Conservation (phyloP, 768 basidiomycete genomes). For the Terana coerulea region DNA sequence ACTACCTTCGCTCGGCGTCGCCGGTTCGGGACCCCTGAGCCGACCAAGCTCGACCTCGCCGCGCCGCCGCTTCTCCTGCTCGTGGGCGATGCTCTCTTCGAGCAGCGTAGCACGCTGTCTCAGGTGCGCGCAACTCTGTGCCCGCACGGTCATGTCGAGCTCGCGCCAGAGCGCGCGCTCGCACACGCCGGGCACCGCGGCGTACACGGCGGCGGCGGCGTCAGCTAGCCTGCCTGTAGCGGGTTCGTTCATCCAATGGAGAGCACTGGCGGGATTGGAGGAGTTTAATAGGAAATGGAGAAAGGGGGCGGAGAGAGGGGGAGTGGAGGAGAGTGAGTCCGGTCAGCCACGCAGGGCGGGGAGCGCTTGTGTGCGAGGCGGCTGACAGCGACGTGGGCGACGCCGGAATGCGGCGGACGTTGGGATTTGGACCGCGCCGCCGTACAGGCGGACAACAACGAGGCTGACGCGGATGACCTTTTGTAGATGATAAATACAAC, state of each 20-base stretch:
- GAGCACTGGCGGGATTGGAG: neutral
- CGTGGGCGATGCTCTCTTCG: conserved; percentile 12
- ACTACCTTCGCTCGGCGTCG: neutral
- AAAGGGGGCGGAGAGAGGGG: no score
- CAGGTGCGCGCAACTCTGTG: conserved; percentile 13
- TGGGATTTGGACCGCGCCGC: neutral
- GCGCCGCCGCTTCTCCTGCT: conserved; percentile 14
- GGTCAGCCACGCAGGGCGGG: no score
- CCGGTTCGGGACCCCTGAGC: neutral
- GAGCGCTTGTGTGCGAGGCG: no score
- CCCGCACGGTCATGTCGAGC: conserved; percentile 12
- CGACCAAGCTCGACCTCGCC: neutral
- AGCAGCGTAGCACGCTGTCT: conserved; percentile 6
- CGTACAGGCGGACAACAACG: neutral
- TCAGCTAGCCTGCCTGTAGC: neutral
- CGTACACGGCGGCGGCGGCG: neutral
- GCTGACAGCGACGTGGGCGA: no score
- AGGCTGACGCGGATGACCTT: neutral
- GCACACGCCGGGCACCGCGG: conserved; percentile 12
- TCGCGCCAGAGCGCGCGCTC: conserved; percentile 14
- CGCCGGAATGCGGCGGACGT: neutral
- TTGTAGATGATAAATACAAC: neutral
- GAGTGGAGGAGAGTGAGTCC: no score
- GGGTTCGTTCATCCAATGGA: neutral
- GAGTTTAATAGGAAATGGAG: no score